Evolutionary conservation across 2,329 filamentous ascomycete species (phyloP), one percentile per base, ranked within the genome.

Genomic region (Aspergillus texensis): DNA sequence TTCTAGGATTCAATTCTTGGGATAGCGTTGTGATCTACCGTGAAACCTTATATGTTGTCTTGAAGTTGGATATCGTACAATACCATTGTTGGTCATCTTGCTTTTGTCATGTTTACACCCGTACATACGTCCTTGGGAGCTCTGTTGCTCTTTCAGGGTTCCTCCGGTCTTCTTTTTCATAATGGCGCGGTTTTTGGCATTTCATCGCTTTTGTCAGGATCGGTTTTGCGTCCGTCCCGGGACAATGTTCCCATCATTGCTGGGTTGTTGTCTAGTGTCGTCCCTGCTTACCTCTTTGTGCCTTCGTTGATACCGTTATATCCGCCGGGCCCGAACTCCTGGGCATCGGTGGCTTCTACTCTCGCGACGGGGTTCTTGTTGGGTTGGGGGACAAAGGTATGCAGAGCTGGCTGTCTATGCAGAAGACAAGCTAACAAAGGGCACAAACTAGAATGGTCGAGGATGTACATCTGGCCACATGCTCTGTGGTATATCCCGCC

Each of bases 391-490:
- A 85, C 84, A 19, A 85, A 84, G 77, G 83, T 84, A 66, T 70
- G 70, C 10, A 14, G 21, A 19, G 34, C 10, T n/a, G 21, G 21
- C 26, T 24, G 26, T 12, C 4, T 12, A 34, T 19, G 28, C 6
- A 11, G 28, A 58, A 28, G 24, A 11, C 45, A 16, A 16, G 16
- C 56, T 63, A 45, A 64, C 57, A 12, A 24, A 26, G 14, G 6
- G 12, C 21, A 24, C 36, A 32, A 12, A 30, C 41, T 61, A 83
- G 81, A 79, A 78, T 67, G 79, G 77, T 56, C 78, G 79, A 60
- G 84, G 84, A 21, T 86, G 84, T 67, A 85, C 84, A 11, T 85
- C 83, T 2, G 84, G 84, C 58, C 84, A 86, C 67, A 85, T 86
- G 81, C 80, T 86, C 36, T 85, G 83, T 64, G 84, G 84, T 1